Evolutionary conservation across 371 early-diverging fungal species (phyloP).

Genomic region (Sporodiniella umbellata): DNA sequence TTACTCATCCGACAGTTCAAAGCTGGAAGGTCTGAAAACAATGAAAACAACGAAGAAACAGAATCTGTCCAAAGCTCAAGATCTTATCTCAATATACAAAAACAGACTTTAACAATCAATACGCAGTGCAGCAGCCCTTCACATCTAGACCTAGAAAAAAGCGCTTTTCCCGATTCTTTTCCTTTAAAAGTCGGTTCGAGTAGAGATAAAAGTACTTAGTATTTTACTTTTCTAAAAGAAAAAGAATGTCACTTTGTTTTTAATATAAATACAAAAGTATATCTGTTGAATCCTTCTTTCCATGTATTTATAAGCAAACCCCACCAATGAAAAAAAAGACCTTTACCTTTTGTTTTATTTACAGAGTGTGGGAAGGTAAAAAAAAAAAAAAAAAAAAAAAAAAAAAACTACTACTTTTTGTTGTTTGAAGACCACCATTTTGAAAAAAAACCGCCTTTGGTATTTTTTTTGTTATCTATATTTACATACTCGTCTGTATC

Average conservation of each 20-base stretch:
- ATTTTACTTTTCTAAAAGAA: too few relatives aligned
- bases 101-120: neutral
- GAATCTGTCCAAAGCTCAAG: neutral
- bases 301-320: too few relatives aligned
- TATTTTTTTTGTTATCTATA: constrained; percentile 4
- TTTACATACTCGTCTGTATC: constrained; percentile 10
- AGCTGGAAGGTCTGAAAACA: neutral
- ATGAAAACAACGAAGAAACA: neutral
- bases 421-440: constrained; percentile 22
- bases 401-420: neutral
- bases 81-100: neutral
- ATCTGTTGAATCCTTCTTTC: too few relatives aligned
- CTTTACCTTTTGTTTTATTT: too few relatives aligned
- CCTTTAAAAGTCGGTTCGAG: too few relatives aligned
- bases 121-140: neutral
- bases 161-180: neutral
- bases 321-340: too few relatives aligned
- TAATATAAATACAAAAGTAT: too few relatives aligned
- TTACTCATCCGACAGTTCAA: constrained; percentile 38
- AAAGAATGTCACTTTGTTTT: too few relatives aligned
- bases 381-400: neutral
- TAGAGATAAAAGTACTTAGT: too few relatives aligned
- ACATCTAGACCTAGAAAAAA: neutral
- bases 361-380: neutral
- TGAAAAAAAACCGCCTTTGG: constrained; percentile 13